A percentile compares a stretch with the other conserved stretches of the same genome.
Conservation (phyloP, 2,329 filamentous ascomycete species). For the Camptophora hylomeconis region DNA sequence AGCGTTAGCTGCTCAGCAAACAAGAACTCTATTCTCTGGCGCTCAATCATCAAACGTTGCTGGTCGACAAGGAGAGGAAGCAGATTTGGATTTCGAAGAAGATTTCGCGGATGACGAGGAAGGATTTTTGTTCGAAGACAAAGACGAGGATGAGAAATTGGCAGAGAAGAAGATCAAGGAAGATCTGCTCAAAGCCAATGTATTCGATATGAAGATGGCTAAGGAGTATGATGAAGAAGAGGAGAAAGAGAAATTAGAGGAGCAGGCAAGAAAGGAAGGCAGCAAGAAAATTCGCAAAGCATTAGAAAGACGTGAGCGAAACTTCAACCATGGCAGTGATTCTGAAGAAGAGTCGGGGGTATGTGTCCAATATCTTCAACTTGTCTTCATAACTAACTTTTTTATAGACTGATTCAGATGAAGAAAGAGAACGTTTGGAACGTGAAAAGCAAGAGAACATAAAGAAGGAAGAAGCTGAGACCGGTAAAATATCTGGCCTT, state of each 20-base stretch:
- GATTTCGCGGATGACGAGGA: slow-evolving; percentile 86
- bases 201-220: slow-evolving; percentile 67
- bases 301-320: slow-evolving; percentile 72
- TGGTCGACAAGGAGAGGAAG: slow-evolving; percentile 40
- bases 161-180: slow-evolving; percentile 60
- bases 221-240: slow-evolving; percentile 57
- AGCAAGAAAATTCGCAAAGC: slow-evolving; percentile 71
- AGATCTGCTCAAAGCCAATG: slow-evolving; percentile 74
- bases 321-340: slow-evolving; percentile 72
- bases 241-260: slow-evolving; percentile 47
- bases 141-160: slow-evolving; percentile 65
- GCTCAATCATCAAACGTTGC: slow-evolving; percentile 29
- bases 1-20: slow-evolving; percentile 38
- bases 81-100: slow-evolving; percentile 55
- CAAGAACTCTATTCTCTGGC: slow-evolving; percentile 14
- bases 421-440: slow-evolving; percentile 40
- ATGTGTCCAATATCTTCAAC: slow-evolving; percentile 22
- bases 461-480: slow-evolving; percentile 38
- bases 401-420: slow-evolving; percentile 35
- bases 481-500: slow-evolving; percentile 40
- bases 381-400: slow-evolving; percentile 16
- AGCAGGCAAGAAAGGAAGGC: slow-evolving; percentile 54
- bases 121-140: slow-evolving; percentile 56
- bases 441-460: slow-evolving; percentile 37
- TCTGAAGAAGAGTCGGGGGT: slow-evolving; percentile 42